phyloP scores from a whole-genome alignment of 163 green algal genomes.

The Trebouxia gelatinosa region DNA sequence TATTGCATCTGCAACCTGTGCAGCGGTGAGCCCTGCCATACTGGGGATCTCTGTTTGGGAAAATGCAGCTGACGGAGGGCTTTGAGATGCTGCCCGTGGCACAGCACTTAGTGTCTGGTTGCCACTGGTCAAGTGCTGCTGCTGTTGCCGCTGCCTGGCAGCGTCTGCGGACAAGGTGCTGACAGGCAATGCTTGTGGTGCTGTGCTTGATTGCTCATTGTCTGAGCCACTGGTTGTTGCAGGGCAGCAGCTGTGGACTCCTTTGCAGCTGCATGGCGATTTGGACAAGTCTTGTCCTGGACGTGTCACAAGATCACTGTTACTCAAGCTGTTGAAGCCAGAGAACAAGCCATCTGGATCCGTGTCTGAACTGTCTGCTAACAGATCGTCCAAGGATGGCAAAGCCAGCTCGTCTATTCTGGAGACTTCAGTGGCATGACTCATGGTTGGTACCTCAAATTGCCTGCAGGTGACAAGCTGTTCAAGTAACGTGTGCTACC shows the following conservation, averaged over 20 bases:
- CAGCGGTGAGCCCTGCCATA: conserved; percentile 11
- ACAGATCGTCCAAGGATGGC: not conserved
- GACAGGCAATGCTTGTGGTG: not conserved
- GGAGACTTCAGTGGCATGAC: no score
- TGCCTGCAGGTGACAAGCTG: no score
- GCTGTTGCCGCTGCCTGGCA: no score
- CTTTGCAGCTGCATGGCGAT: conserved; percentile 2
- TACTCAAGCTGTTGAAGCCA: not conserved
- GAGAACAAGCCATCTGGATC: not conserved
- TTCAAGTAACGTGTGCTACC: no score
- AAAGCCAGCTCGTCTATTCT: not conserved
- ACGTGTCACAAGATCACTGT: not conserved
- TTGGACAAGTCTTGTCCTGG: not conserved
- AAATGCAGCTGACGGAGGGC: not conserved
- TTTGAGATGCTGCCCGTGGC: no score
- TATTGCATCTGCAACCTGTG: not conserved
- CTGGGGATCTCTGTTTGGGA: not conserved
- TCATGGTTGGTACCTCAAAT: no score
- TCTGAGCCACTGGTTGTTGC: not conserved
- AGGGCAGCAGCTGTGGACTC: not conserved
- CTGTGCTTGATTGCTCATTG: not conserved
- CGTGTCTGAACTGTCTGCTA: not conserved
- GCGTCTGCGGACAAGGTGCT: no score
- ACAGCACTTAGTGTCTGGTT: no score
- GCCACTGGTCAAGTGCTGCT: no score